Base-by-base conservation (phyloP, 768 basidiomycete species). In the Tephrocybe sp. region DNA sequence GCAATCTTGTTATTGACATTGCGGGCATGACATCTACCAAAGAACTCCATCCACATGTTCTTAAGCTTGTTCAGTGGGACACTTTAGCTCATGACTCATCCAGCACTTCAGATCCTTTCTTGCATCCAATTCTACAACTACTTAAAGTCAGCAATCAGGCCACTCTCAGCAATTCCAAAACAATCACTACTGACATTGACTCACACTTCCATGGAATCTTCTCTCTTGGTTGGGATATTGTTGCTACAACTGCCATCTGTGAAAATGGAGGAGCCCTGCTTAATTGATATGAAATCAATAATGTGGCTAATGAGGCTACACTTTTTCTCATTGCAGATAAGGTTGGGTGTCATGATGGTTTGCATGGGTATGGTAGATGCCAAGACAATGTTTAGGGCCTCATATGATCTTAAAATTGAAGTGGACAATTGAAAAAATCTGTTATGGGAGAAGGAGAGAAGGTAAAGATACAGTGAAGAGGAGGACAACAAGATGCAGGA, bases 1-100 rank as follows among this genome's bases (percentile, higher is more conserved):
- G 36, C 12, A 36, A 47, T 25, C 7, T 36, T 17, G 34, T 47
- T 21, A 47, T 47, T 15, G 45, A 47, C 15, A 47, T 47, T n/a
- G 10, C 33, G 15, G 45, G 45, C 45, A 4, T 37, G 23, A 5
- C 21, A 37, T 47, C 45, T 3, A 23, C 32, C 30, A 33, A 34
- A 25, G 45, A 1, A 18, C 45, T 47, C n/a, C 34, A 36, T 1
- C 45, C 45, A 21, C 18, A 47, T 25, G 45, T 33, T 37, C 21
- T 37, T 11, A 47, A 47, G 45, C 45, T 47, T 21, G 7, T 45
- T 28, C 20, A 18, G 3, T n/a, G 30, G 17, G 4, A 18, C 38
- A 33, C 44, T 33, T 2, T 2, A 17, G n/a, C 20, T 45, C 28
- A 28, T 32, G 44, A 33, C 26, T 6, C 18, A 4, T 17, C 38